Conservation (phyloP, 371 early-diverging fungal species). For the Funneliformis caledonium region DNA sequence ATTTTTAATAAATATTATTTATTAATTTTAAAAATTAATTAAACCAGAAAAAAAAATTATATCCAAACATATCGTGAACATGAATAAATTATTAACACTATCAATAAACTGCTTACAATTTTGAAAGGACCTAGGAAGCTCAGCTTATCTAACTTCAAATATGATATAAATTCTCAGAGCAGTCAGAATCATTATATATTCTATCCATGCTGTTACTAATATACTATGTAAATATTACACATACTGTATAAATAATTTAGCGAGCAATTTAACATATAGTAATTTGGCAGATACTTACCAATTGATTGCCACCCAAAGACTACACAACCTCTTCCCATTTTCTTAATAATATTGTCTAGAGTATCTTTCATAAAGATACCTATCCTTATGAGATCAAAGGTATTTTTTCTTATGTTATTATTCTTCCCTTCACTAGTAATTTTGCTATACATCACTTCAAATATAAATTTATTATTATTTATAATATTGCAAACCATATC, state of each 20-base stretch:
- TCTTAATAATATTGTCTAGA: neutral
- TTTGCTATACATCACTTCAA: conserved; percentile 33
- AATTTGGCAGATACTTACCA: neutral
- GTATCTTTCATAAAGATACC: conserved; percentile 32
- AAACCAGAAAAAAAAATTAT: too few species aligned
- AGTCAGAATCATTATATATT: neutral
- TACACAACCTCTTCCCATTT: neutral
- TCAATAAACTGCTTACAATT: too few species aligned
- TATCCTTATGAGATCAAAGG: conserved; percentile 13
- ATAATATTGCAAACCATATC: conserved; percentile 30
- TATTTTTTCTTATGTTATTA: conserved; percentile 22
- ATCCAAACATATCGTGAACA: too few species aligned
- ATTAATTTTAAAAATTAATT: too few species aligned
- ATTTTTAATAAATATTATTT: too few species aligned
- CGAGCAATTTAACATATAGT: neutral
- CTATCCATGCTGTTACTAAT: conserved; percentile 11
- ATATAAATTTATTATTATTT: conserved; percentile 27
- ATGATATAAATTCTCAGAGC: conserved; percentile 18
- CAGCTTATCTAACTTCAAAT: conserved; percentile 16
- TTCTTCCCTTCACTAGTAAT: conserved; percentile 21
- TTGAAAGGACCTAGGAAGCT: too few species aligned
- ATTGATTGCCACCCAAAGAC: neutral
- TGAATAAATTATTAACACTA: too few species aligned
- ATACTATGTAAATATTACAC: neutral
- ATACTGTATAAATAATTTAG: too few species aligned